phyloP scores from a whole-genome alignment of 1,284 basidiomycete species.

The Trichosporon inkin region DNA sequence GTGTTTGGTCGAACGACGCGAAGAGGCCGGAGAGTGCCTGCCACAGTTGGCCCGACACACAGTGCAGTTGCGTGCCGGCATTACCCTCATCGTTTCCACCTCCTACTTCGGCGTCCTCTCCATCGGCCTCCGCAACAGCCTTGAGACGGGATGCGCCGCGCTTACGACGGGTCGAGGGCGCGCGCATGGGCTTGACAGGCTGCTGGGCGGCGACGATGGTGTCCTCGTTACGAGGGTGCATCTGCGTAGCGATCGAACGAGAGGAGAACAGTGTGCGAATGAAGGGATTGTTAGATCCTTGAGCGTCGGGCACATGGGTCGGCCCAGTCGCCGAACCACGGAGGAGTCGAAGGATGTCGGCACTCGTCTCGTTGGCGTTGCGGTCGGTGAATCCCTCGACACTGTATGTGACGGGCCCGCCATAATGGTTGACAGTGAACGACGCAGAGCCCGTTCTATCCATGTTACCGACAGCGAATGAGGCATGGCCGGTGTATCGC shows the following conservation, averaged over 20 bases:
- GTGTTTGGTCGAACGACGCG: slow-evolving; percentile 82
- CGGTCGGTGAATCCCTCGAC: slow-evolving; percentile 82
- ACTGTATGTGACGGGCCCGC: slow-evolving; percentile 86
- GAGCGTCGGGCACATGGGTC: slow-evolving; percentile 52
- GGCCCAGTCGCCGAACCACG: slow-evolving; percentile 55
- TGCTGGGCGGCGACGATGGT: slow-evolving; percentile 93
- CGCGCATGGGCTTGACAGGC: slow-evolving; percentile 84
- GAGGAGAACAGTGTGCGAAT: slow-evolving; percentile 82
- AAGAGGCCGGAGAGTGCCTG: slow-evolving; percentile 78
- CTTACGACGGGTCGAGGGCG: slow-evolving; percentile 80
- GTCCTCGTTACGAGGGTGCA: slow-evolving; percentile 85
- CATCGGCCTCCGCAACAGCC: slow-evolving; percentile 59
- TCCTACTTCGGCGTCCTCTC: slow-evolving; percentile 47
- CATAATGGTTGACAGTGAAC: slow-evolving; percentile 89
- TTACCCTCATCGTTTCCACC: slow-evolving; percentile 57
- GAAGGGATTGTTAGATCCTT: slow-evolving; percentile 82
- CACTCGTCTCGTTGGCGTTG: slow-evolving; percentile 83
- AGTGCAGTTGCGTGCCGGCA: slow-evolving; percentile 60
- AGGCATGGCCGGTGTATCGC: slow-evolving; percentile 87
- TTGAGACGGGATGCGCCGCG: slow-evolving; percentile 53
- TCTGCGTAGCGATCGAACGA: slow-evolving; percentile 81
- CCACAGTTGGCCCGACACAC: slow-evolving; percentile 83
- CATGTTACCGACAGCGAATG: slow-evolving; percentile 72
- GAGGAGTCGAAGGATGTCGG: slow-evolving; percentile 86
- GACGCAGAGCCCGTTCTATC: slow-evolving; percentile 77